Base-by-base conservation (phyloP, 805 yeast species). In the baker's yeast (Saccharomyces cerevisiae) region DNA sequence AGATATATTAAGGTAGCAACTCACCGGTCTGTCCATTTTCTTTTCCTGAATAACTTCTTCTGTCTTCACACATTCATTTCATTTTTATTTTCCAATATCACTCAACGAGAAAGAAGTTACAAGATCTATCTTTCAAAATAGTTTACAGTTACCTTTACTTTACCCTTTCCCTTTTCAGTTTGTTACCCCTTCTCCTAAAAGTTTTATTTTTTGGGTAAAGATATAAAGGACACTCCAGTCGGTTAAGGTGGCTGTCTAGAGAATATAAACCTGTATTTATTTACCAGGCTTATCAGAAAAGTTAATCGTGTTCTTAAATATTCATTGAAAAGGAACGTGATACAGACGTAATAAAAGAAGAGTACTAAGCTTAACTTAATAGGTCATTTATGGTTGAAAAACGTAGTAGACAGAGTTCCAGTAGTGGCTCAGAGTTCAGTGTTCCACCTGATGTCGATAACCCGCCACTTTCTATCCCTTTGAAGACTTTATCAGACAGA, bases 391-490 rank as follows among this genome's bases (percentile, higher is more conserved):
- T 36, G 43, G 43, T 36, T 8, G 43, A 36, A 17, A 36, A 36
- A 36, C 43, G 43, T 36, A 17, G 43, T 36, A 36, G 43, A 4
- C 43, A 17, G 9, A 36, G 43, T 17, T 36, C 43, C 43, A 36
- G 43, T 21, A 36, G 43, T 17, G 43, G 43, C 17, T 36, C 43
- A 17, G 43, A 36, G 24, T 14, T 47, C 41, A 21, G 32, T n/a
- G 56, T 63, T 1, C 79, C 79, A 3, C 64, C 70, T 4, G 79
- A 76, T 60, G 48, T 75, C 36, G 53, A 68, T 49, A 55, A 56
- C 49, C 79, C 79, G 1, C 79, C 79, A 0, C 60, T 63, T 32
- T 67, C 66, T 50, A 66, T 77, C 8, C 84, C 84, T 1, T 56
- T 81, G 8, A 75, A 73, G 50, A 64, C 77, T 8, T 67, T 78